Evolutionary conservation across 106 monocot genomes (phyloP).

Genomic region (Ottelia alismoides): DNA sequence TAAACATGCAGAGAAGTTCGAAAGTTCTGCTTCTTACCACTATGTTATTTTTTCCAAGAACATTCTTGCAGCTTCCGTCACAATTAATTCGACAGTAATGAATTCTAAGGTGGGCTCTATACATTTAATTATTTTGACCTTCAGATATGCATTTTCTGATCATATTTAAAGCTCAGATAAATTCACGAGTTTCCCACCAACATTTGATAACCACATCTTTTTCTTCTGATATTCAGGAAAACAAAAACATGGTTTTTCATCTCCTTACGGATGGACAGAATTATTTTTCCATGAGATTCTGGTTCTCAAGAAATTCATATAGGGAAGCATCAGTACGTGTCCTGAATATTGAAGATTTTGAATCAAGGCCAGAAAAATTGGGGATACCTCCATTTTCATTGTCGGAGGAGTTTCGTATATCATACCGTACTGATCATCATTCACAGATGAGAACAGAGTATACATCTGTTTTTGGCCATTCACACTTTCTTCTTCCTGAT

Average conservation of each 20-base stretch:
- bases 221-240: too few species aligned
- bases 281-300: slow-evolving; percentile 67
- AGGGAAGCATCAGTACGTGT: slow-evolving; percentile 37
- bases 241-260: slow-evolving; percentile 55
- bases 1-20: slow-evolving; percentile 23
- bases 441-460: slow-evolving; percentile 38
- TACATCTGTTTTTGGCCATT: slow-evolving; percentile 30
- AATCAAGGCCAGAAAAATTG: slow-evolving; percentile 2
- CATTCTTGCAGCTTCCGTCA: slow-evolving; percentile 37
- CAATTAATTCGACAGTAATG: slow-evolving; percentile 51
- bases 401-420: slow-evolving; percentile 67
- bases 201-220: too few species aligned
- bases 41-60: slow-evolving; percentile 46
- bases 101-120: slow-evolving; percentile 43
- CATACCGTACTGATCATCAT: slow-evolving; percentile 18
- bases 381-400: slow-evolving; percentile 19
- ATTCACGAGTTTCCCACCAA: too few species aligned
- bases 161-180: too few species aligned
- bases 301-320: slow-evolving; percentile 57
- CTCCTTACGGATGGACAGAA: slow-evolving; percentile 71
- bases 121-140: too few species aligned
- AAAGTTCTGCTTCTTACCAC: slow-evolving; percentile 29
- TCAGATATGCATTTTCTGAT: too few species aligned
- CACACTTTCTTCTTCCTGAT: slow-evolving; percentile 37
- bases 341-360: slow-evolving; percentile 48